These are phyloP conservation scores for Eimeria necatrix DNA, from an alignment of 169 alveolate species.

Conservation along the genomic window DNA sequence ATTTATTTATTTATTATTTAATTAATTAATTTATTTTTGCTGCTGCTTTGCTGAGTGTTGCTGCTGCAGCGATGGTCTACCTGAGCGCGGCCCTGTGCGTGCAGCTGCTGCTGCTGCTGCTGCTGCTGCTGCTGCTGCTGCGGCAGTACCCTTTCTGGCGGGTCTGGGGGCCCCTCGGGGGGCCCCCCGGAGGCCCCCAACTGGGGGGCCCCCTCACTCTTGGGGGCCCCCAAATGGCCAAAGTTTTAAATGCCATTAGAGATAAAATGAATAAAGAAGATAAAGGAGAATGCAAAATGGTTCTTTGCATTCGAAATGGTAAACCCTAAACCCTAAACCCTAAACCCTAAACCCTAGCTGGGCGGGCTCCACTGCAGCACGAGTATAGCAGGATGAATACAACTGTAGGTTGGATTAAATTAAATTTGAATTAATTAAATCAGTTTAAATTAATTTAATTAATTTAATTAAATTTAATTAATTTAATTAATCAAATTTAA, in stretches of 20 bases:
- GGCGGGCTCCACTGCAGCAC: not conserved
- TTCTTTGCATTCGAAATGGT: not conserved
- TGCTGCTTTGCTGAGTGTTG: not conserved
- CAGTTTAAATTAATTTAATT: not conserved
- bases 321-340: not conserved
- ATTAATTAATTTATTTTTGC: not conserved
- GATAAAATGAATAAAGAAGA: not conserved
- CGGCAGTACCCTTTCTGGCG: not conserved
- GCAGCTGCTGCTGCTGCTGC: not conserved
- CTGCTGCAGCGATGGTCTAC: not conserved
- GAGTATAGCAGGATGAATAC: not conserved
- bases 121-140: not conserved
- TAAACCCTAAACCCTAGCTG: not conserved
- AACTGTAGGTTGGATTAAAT: not conserved
- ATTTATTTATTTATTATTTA: no score
- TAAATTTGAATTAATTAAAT: no score
- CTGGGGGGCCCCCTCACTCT: no score
- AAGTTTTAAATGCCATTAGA: not conserved
- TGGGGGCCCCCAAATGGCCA: not conserved
- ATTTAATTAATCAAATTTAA: no score
- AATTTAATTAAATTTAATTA: no score
- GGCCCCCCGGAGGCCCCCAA: no score
- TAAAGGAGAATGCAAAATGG: not conserved
- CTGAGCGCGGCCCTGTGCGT: not conserved
- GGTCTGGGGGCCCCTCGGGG: not conserved